A percentile compares a stretch with the other conserved stretches of the same genome.
phyloP scores from a whole-genome alignment of 768 basidiomycete species.

The Boletus subcaerulescens region DNA sequence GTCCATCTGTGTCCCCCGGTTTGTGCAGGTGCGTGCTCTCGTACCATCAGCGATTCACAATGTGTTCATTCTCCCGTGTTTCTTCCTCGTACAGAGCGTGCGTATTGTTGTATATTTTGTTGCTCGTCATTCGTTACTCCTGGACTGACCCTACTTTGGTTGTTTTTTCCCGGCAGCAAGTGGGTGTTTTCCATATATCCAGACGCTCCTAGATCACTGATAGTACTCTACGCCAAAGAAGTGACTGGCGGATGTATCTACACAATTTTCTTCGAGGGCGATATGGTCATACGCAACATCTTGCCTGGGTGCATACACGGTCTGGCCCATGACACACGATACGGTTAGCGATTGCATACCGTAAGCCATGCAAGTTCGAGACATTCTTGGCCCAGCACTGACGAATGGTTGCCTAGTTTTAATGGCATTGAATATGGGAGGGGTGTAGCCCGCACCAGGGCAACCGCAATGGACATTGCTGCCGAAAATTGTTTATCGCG shows the following conservation, averaged over 20 bases:
- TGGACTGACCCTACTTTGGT: not conserved
- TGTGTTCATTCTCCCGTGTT: no score
- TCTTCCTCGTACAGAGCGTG: no score
- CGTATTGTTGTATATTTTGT: no score
- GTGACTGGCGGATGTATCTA: constrained; percentile 29
- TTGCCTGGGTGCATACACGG: constrained; percentile 20
- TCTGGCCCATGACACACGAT: constrained; percentile 24
- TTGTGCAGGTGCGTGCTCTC: not conserved
- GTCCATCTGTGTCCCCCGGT: not conserved
- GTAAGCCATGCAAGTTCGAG: constrained; percentile 11
- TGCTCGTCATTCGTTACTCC: no score
- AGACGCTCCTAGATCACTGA: not conserved
- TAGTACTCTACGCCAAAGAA: constrained; percentile 11
- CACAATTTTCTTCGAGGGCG: constrained; percentile 32
- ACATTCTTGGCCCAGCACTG: not conserved
- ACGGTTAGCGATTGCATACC: constrained; percentile 25
- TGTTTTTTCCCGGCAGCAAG: no score
- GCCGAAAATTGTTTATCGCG: constrained; percentile 25
- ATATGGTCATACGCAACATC: constrained; percentile 27
- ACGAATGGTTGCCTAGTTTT: constrained; percentile 10
- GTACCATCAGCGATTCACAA: no score
- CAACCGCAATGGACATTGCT: constrained; percentile 29
- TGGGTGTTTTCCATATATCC: no score
- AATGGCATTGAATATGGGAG: constrained; percentile 27
- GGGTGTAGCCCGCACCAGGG: constrained; percentile 25